phyloP scores from a whole-genome alignment of 75 land plant genomes.

The Cunninghamia lanceolata region DNA sequence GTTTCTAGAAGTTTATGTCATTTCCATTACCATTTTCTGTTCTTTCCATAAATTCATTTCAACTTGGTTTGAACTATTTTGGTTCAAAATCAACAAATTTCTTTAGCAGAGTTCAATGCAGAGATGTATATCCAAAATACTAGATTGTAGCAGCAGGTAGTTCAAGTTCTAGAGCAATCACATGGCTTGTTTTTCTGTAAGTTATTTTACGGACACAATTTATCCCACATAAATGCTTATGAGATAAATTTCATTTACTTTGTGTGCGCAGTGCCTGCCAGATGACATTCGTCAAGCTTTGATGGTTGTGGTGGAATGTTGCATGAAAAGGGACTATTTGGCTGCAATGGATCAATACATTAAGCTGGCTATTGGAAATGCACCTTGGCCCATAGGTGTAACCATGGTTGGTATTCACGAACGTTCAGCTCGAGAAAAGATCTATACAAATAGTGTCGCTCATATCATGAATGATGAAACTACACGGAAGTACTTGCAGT shows the following conservation, averaged over 20 bases:
- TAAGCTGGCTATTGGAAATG: conserved; percentile 96
- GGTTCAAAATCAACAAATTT: not conserved
- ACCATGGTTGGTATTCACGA: conserved; percentile 99
- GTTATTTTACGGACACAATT: not conserved
- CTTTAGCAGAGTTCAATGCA: not conserved
- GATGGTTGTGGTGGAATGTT: conserved; percentile 74
- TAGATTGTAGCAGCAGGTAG: not conserved
- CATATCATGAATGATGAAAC: conserved; percentile 99
- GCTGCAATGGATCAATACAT: conserved; percentile 99
- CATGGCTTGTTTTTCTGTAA: not conserved
- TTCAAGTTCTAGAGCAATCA: not conserved
- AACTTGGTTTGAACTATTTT: not conserved
- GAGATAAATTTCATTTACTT: not conserved
- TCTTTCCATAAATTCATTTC: not conserved
- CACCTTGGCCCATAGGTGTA: conserved; percentile 99
- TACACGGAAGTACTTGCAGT: conserved; percentile 95
- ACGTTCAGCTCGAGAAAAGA: conserved; percentile 99
- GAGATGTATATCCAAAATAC: not conserved
- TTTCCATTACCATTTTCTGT: not conserved
- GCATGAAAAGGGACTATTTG: conserved; percentile 84
- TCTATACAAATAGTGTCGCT: conserved; percentile 97
- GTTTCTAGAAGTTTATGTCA: not conserved
- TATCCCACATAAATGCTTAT: not conserved
- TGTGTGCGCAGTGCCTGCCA: conserved; percentile 63
- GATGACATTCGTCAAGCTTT: conserved; percentile 91